Evolutionary conservation across 371 early-diverging fungal genomes (phyloP), one percentile per base, ranked within the genome.

Genomic region (Chytridium lagenaria): DNA sequence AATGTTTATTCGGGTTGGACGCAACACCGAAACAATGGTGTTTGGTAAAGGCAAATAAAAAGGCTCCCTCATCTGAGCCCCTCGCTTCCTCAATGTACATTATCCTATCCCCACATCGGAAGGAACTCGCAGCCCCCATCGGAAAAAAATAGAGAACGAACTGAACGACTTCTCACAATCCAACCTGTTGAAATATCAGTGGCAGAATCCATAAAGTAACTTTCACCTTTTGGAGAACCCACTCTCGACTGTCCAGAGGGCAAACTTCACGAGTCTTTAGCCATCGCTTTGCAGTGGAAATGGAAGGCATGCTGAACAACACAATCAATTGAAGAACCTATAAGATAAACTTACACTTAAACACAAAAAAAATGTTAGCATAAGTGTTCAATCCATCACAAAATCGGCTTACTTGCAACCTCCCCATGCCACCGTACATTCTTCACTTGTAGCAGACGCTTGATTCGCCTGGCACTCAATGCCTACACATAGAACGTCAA

Each of bases 391-490:
- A 44, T n/a, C 44, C 22, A 75, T 12, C 10, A 30, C 26, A 44
- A 28, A 71, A n/a, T n/a, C n/a, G n/a, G n/a, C 90, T 85, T 88
- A 94, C 93, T 98, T 98, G 86, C 99, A 99, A 63, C 92, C 90
- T 65, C 99, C 99, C 99, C 99, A 99, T 36, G 98, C 97, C 39
- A 99, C 96, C 22, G 92, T 96, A 81, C 99, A 99, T 76, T 97
- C 98, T 72, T 95, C 94, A 71, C 89, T 90, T 49, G 92, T 92
- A 16, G 93, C 93, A n/a, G 94, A 92, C 0, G 92, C 93, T 81
- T 96, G 97, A 82, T 97, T 96, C 3, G 97, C 97, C 81, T 98
- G 97, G 83, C 97, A 97, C 83, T 95, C 96, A 67, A 97, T 96
- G 80, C 94, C 94, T 94, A 74, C 49, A 19, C 1, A 0, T 39